Evolutionary conservation across 2,329 filamentous ascomycete genomes (phyloP).

Genomic region (Allantophomopsis cytisporea): DNA sequence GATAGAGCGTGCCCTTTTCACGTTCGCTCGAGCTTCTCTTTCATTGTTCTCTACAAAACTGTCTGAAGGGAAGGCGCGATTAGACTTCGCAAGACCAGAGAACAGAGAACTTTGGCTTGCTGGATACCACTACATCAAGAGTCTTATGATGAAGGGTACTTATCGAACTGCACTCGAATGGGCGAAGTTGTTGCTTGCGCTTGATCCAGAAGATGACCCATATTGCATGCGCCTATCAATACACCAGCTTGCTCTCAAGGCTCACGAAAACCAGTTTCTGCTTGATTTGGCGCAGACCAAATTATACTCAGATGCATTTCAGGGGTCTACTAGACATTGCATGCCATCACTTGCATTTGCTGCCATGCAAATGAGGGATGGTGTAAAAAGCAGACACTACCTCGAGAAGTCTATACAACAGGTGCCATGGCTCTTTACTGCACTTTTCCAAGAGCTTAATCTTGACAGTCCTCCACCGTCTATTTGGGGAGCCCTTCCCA

Average conservation of each 20-base stretch:
- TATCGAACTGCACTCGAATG: slow-evolving; percentile 90
- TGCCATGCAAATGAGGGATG: slow-evolving; percentile 55
- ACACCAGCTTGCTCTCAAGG: slow-evolving; percentile 74
- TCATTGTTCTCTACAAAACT: slow-evolving; percentile 69
- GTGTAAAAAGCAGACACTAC: slow-evolving; percentile 46
- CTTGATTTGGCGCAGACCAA: slow-evolving; percentile 38
- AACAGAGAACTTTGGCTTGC: slow-evolving; percentile 91
- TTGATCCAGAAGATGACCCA: slow-evolving; percentile 63
- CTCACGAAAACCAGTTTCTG: slow-evolving; percentile 63
- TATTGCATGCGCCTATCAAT: slow-evolving; percentile 73
- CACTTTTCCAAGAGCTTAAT: slow-evolving; percentile 68
- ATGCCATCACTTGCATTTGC: slow-evolving; percentile 68
- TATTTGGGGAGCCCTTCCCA: slow-evolving; percentile 68
- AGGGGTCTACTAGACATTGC: slow-evolving; percentile 48
- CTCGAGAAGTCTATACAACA: slow-evolving; percentile 55
- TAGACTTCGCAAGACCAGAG: slow-evolving; percentile 71
- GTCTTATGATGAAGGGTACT: slow-evolving; percentile 79
- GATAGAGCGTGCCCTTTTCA: slow-evolving; percentile 81
- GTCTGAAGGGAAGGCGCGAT: slow-evolving; percentile 61
- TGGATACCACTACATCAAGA: slow-evolving; percentile 77
- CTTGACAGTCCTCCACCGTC: slow-evolving; percentile 62
- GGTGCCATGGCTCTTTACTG: slow-evolving; percentile 75
- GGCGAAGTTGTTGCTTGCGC: slow-evolving; percentile 68
- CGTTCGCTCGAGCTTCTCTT: slow-evolving; percentile 78
- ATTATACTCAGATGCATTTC: not conserved